Evolutionary conservation across 352 stramenopile genomes (phyloP).

Genomic region (Pythium dissotocum): DNA sequence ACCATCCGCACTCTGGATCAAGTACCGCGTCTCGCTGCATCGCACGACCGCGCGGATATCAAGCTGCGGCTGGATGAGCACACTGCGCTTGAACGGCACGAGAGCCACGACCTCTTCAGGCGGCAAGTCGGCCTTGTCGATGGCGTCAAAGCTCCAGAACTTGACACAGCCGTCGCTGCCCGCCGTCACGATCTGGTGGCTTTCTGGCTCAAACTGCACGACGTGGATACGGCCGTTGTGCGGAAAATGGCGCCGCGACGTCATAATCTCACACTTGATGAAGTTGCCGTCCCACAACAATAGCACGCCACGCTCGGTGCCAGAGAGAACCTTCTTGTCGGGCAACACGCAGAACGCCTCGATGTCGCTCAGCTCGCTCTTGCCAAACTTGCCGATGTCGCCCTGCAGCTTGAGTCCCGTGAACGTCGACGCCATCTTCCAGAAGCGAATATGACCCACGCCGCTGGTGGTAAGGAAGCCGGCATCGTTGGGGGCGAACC

Average conservation of each 20-base stretch:
- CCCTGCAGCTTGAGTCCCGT: constrained; percentile 95
- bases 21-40: constrained; percentile 39
- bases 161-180: constrained; percentile 86
- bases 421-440: constrained; percentile 96
- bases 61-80: constrained; percentile 55
- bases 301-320: constrained; percentile 83
- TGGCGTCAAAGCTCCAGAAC: constrained; percentile 87
- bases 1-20: constrained; percentile 64
- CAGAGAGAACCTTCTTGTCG: constrained; percentile 93
- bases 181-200: constrained; percentile 59
- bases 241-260: constrained; percentile 57
- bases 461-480: constrained; percentile 92
- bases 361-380: constrained; percentile 93
- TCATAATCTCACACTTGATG: constrained; percentile 93
- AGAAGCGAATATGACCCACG: constrained; percentile 94
- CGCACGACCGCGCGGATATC: constrained; percentile 74
- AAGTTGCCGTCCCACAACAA: constrained; percentile 96
- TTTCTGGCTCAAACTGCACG: constrained; percentile 57
- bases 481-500: constrained; percentile 87
- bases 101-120: constrained; percentile 79
- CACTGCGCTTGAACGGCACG: constrained; percentile 62
- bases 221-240: constrained; percentile 78
- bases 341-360: constrained; percentile 93
- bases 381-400: constrained; percentile 96
- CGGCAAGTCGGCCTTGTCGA: constrained; percentile 86